Percentiles rank a stretch among this genome's conserved stretches.
Evolutionary conservation across 805 yeast genomes (phyloP).

Genomic region (Hanseniaspora singularis): DNA sequence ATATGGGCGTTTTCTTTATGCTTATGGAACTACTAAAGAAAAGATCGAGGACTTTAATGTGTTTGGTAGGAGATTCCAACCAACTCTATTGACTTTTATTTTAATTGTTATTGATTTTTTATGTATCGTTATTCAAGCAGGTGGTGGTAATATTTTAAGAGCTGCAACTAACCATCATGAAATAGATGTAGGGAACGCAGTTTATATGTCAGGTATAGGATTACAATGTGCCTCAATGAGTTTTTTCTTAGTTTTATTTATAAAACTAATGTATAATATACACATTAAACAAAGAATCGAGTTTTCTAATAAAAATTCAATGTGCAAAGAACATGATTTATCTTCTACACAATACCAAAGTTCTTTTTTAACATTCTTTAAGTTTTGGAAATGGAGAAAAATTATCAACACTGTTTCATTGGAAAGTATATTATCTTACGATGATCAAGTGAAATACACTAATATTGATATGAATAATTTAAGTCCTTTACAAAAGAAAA

Average conservation of each 20-base stretch:
- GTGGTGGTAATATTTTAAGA: constrained; percentile 66
- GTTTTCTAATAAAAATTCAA: constrained; percentile 14
- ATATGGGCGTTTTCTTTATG: constrained; percentile 52
- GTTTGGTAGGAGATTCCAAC: constrained; percentile 30
- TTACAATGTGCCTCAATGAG: constrained; percentile 64
- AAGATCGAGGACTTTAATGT: not conserved
- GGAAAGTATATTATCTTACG: too few relatives aligned
- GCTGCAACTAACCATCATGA: constrained; percentile 28
- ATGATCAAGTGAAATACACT: constrained; percentile 22
- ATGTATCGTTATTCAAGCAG: constrained; percentile 55
- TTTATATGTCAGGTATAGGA: constrained; percentile 69
- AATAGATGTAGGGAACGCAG: not conserved
- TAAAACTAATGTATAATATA: constrained; percentile 35
- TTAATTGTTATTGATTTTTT: constrained; percentile 58
- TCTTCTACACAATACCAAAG: constrained; percentile 16
- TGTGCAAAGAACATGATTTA: not conserved
- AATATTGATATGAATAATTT: constrained; percentile 26
- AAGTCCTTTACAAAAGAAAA: constrained; percentile 26
- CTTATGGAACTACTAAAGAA: constrained; percentile 36
- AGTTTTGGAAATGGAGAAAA: constrained; percentile 19
- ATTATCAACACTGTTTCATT: constrained; percentile 17
- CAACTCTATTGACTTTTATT: constrained; percentile 35
- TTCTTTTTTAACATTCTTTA: constrained; percentile 16
- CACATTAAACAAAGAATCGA: constrained; percentile 24
- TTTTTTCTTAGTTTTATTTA: constrained; percentile 42